phyloP scores from a whole-genome alignment of 345 rosid genomes.

The Citrus inodora region DNA sequence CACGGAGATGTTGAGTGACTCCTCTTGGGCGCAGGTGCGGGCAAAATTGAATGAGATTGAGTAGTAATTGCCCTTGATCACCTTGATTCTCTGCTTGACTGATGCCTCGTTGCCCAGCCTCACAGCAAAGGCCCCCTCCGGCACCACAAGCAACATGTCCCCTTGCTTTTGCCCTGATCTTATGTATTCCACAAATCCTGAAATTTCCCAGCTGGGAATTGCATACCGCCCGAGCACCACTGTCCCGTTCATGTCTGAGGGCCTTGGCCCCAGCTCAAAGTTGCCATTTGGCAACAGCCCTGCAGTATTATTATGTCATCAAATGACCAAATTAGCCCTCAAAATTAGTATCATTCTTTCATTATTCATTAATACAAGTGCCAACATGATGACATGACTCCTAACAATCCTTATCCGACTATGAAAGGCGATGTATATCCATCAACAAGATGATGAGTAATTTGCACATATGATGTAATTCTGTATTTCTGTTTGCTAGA shows the following conservation, averaged over 20 bases:
- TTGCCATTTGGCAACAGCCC: slow-evolving; percentile 78
- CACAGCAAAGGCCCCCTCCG: slow-evolving; percentile 70
- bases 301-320: slow-evolving; percentile 5
- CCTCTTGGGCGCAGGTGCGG: slow-evolving; percentile 87
- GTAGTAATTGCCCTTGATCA: slow-evolving; percentile 47
- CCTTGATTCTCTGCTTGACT: slow-evolving; percentile 56
- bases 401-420: not conserved
- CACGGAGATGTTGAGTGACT: slow-evolving; percentile 62
- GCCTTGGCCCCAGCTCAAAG: slow-evolving; percentile 63
- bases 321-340: not conserved
- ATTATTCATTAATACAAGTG: no score
- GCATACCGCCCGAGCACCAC: slow-evolving; percentile 41
- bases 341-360: not conserved
- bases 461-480: no score
- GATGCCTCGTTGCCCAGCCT: slow-evolving; percentile 89
- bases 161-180: slow-evolving; percentile 89
- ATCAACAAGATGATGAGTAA: not conserved
- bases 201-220: slow-evolving; percentile 70
- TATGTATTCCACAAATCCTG: slow-evolving; percentile 83
- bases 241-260: slow-evolving; percentile 62
- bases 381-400: not conserved
- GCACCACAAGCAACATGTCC: slow-evolving; percentile 89
- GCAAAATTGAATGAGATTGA: slow-evolving; percentile 83
- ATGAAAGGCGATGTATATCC: not conserved
- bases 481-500: no score